Evolutionary conservation across 2,329 filamentous ascomycete genomes (phyloP), one percentile per base, ranked within the genome.

Genomic region (Didymella exigua): DNA sequence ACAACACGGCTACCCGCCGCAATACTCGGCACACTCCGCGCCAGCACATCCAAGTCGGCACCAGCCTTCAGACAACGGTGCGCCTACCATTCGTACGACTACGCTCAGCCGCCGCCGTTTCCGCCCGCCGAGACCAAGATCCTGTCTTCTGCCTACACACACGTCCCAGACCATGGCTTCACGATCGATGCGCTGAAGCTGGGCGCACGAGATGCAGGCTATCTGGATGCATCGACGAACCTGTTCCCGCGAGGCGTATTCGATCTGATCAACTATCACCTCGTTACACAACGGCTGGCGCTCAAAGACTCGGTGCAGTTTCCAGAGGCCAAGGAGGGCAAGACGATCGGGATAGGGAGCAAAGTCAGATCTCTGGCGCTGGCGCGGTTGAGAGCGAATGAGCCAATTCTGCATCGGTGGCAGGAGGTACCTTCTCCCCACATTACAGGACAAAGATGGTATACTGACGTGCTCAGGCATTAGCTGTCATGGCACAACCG

Each of bases 401-500:
- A 76, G 55, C 81, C 86, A 8, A 79, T 97, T 27, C 84, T 93
- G 47, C 82, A 85, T 56, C 84, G 88, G 45, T 96, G 91, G 91
- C 90, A 96, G 77, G 91, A 96, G 84, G 91, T 95, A 58, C 21
- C 31, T 14, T 13, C n/a, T 10, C 11, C 16, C 19, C 14, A 27
- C 11, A 16, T 16, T 21, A 9, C 10, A 24, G 16, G 34, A 45
- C 10, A 36, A 36, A 36, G 18, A 11, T 13, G 10, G 13, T 24
- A 14, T 41, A 33, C 43, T 59, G 41, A 59, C 44, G 43, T 14
- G 29, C 16, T 14, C 42, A 95, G 89, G 95, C 93, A 38, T 82
- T 98, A 2, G 92, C 91, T 4, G 81, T 96, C 58, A 96, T 97
- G 90, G 91, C 92, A 4, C 87, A 96, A 54, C 90, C 91, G 0